phyloP scores from a whole-genome alignment of 345 rosid genomes.

The Brassica nigra region DNA sequence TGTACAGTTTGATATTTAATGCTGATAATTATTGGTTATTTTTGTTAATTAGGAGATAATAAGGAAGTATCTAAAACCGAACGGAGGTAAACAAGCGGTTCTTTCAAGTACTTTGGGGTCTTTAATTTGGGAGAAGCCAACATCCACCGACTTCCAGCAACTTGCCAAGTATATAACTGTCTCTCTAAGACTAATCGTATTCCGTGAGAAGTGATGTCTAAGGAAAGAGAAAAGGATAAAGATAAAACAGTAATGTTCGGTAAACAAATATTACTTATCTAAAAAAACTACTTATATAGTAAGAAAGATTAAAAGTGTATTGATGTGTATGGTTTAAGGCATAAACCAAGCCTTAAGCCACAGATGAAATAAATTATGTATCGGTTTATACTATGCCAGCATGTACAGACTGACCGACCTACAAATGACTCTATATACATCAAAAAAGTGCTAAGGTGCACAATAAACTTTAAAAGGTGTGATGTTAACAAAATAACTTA shows the following conservation, averaged over 20 bases:
- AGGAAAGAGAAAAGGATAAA: not conserved
- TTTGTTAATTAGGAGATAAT: constrained; percentile 60
- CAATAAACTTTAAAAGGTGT: not conserved
- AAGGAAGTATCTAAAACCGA: constrained; percentile 53
- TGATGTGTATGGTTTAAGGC: no score
- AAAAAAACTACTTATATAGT: no score
- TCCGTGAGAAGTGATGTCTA: not conserved
- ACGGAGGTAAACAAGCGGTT: constrained; percentile 61
- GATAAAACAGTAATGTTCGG: not conserved
- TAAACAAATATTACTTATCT: not conserved
- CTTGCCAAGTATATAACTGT: constrained; percentile 61
- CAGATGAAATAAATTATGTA: no score
- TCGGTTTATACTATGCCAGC: no score
- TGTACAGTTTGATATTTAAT: not conserved
- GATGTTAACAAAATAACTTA: not conserved
- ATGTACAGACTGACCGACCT: no score
- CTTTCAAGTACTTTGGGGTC: constrained; percentile 80
- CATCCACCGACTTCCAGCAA: constrained; percentile 66
- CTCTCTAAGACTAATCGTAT: constrained; percentile 5
- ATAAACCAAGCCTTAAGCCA: no score
- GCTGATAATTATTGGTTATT: not conserved
- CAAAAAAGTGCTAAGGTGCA: not conserved
- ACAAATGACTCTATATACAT: no score
- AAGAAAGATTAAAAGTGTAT: no score
- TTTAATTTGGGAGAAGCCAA: constrained; percentile 79